Conservation (phyloP, 768 basidiomycete genomes). For the Hydnomerulius pinastri region DNA sequence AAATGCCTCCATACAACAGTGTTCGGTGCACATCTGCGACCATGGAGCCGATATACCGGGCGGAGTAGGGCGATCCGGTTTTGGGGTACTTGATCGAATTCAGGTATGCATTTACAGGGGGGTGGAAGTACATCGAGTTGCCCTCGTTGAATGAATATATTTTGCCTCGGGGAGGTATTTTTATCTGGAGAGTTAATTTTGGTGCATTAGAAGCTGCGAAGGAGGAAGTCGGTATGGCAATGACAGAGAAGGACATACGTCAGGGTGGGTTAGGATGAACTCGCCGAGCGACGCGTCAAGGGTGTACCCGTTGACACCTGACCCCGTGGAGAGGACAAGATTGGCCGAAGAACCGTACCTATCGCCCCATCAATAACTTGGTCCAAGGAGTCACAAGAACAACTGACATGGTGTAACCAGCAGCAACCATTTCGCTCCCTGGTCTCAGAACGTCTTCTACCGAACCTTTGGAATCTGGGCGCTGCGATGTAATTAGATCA, state of each 20-base stretch:
- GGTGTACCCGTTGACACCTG: conserved; percentile 97
- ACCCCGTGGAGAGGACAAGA: conserved; percentile 91
- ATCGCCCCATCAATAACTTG: conserved; percentile 11
- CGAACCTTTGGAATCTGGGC: conserved; percentile 74
- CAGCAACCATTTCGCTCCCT: conserved; percentile 96
- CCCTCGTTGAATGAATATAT: conserved; percentile 99
- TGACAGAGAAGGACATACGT: conserved; percentile 48
- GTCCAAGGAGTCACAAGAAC: not conserved
- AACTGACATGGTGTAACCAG: conserved; percentile 92
- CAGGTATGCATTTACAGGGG: conserved; percentile 78
- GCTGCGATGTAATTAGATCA: conserved; percentile 40
- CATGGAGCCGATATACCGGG: conserved; percentile 97
- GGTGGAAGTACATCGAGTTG: conserved; percentile 92
- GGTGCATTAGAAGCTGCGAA: not conserved
- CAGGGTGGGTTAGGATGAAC: conserved; percentile 98
- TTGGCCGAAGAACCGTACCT: conserved; percentile 97
- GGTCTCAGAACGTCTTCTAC: conserved; percentile 89
- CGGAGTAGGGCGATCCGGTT: conserved; percentile 78
- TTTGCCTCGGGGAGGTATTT: conserved; percentile 91
- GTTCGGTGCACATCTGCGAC: conserved; percentile 98
- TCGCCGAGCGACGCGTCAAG: conserved; percentile 94
- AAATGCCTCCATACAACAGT: conserved; percentile 95
- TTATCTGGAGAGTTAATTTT: conserved; percentile 56
- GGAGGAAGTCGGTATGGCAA: conserved; percentile 1
- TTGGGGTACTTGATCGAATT: conserved; percentile 90